Percentiles rank a stretch among this genome's conserved stretches.
phyloP scores from a whole-genome alignment of 2,329 filamentous ascomycete species.

The Epichloe elymi region DNA sequence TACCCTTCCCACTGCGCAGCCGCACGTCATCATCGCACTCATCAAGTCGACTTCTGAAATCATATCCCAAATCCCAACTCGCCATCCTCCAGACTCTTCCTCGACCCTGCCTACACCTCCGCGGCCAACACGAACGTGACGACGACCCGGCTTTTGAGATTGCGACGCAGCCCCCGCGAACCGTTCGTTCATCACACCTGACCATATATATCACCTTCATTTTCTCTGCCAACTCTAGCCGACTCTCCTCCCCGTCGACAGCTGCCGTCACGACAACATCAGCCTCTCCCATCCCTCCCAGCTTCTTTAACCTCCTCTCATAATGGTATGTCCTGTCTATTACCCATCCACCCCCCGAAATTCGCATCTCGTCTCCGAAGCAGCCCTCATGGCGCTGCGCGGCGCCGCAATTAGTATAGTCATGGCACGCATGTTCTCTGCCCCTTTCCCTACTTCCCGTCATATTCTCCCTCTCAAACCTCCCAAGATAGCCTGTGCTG shows the following conservation, averaged over 20 bases:
- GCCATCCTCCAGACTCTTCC: background rate
- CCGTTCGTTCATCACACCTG: background rate
- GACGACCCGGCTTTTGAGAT: background rate
- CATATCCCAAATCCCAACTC: background rate
- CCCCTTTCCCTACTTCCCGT: background rate
- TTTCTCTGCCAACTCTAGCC: background rate
- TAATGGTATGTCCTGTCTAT: conserved; percentile 6
- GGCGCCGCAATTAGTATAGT: conserved; percentile 5
- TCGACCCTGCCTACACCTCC: background rate
- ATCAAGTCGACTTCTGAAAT: background rate
- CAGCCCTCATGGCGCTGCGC: conserved; percentile 4
- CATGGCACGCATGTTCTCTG: conserved; percentile 5
- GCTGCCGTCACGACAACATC: conserved; percentile 1
- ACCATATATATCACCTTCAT: conserved; percentile 1
- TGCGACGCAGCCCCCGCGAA: background rate
- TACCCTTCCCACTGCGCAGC: background rate
- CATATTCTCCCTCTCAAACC: background rate
- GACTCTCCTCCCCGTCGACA: background rate
- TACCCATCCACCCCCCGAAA: conserved; percentile 1
- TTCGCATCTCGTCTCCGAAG: conserved; percentile 4
- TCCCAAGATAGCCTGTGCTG: background rate
- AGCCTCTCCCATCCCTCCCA: background rate
- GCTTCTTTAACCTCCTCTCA: background rate
- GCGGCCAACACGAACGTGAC: background rate
- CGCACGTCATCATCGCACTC: conserved; percentile 2